Evolutionary conservation across 352 stramenopile genomes (phyloP), one percentile per base, ranked within the genome.

Genomic region (Pythium oligandrum): DNA sequence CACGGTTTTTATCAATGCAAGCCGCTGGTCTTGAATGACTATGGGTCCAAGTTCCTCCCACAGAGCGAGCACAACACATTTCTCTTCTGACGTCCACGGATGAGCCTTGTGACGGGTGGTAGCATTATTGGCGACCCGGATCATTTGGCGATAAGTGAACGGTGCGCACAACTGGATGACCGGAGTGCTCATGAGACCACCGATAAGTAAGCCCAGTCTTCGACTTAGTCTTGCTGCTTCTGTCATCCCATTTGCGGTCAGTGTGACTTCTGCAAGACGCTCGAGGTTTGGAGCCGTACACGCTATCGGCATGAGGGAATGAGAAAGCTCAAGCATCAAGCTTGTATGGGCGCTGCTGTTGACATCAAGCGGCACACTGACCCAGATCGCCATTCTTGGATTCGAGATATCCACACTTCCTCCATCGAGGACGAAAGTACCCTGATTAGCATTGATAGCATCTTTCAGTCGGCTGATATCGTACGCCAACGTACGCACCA

Each of bases 381-480:
- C 52, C 11, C 85, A 53, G 1, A 87, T 49, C 4, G 59, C 72
- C 26, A 75, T 12, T 17, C 65, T 62, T 6, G 50, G 52, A 45
- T 75, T 83, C 3, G 44, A 51, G 26, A 87, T 71, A 17, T 68
- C 66, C 4, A 84, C 44, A 34, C 55, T 44, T 2, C 52, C 48
- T 10, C 70, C 70, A 33, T 80, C 72, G 4, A 83, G 33, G 9
- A 60, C 40, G 30, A 82, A 61, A 1, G 48, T 40, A 3, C 71
- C 59, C 39, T 81, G 61, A 3, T 61, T 57, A 4, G 67, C 61
- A 44, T 71, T 63, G 33, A 87, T 48, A 0, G 64, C 72, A 56
- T 83, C 74, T 43, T 68, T 59, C 6, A 85, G 58, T 7, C 74
- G 72, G n/a, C 40, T 65, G 33, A 85, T 80, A 45, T 83, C 71